Evolutionary conservation across 495 filamentous ascomycete species (phyloP).

Genomic region (Rhypophila decipiens): DNA sequence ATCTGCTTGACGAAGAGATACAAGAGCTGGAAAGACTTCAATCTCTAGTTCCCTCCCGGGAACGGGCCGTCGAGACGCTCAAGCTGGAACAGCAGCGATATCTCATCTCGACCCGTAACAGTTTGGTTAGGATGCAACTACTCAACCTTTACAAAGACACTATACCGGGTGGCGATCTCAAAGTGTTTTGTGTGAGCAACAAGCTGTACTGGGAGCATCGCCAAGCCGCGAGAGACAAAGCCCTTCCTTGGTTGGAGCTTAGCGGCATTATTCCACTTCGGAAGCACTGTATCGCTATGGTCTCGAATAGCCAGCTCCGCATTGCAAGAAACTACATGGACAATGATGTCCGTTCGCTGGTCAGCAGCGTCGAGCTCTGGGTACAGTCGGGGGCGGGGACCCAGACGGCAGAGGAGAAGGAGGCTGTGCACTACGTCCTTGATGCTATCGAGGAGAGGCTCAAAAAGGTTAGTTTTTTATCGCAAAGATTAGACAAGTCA

Average conservation of each 20-base stretch:
- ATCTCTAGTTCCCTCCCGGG: no score
- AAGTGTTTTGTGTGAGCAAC: constrained; percentile 35
- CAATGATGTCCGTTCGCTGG: constrained; percentile 25
- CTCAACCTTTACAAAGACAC: constrained; percentile 13
- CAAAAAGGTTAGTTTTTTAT: constrained; percentile 7
- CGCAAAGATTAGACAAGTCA: not conserved
- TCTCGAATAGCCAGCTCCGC: constrained; percentile 29
- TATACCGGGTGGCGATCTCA: constrained; percentile 13
- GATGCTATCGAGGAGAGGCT: constrained; percentile 6
- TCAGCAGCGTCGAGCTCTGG: constrained; percentile 32
- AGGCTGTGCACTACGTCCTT: constrained; percentile 3
- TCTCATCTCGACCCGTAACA: constrained; percentile 29
- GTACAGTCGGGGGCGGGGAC: constrained; percentile 30
- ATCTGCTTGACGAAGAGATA: not conserved
- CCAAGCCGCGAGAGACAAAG: constrained; percentile 6
- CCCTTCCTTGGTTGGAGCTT: constrained; percentile 24
- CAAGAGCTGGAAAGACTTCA: not conserved
- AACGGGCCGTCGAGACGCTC: not conserved
- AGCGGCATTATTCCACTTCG: constrained; percentile 30
- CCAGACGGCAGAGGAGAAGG: constrained; percentile 25
- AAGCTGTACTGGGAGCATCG: constrained; percentile 29
- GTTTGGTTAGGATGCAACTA: constrained; percentile 17
- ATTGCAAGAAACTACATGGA: constrained; percentile 24
- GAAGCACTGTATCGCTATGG: constrained; percentile 28
- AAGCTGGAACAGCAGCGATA: constrained; percentile 15